These are phyloP conservation scores for Lactarius trivialis DNA, from an alignment of 768 basidiomycete species.

Conservation along the genomic window DNA sequence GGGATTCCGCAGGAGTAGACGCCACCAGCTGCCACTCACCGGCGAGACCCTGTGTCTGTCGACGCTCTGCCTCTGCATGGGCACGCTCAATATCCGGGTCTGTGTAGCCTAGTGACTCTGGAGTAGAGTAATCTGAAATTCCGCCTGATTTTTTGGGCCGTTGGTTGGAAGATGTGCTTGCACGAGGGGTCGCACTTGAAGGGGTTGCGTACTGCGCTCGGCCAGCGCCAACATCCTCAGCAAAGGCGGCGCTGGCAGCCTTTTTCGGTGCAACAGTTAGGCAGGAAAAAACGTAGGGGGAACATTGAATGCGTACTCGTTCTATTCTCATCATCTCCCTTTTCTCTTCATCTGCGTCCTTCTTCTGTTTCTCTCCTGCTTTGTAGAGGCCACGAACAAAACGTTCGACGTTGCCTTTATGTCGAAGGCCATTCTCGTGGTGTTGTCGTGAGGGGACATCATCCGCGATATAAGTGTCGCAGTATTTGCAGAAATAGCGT, in stretches of 20 bases:
- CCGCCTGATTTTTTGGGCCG: conserved; percentile 49
- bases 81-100: conserved; percentile 71
- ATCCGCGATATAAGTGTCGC: conserved; percentile 94
- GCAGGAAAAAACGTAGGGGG: conserved; percentile 1
- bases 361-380: conserved; percentile 79
- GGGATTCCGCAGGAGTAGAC: conserved; percentile 25
- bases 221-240: conserved; percentile 69
- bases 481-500: conserved; percentile 94
- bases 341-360: conserved; percentile 78
- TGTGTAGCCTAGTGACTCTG: conserved; percentile 70
- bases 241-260: conserved; percentile 77
- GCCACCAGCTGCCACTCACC: conserved; percentile 74
- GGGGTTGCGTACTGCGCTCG: conserved; percentile 33
- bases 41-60: conserved; percentile 58
- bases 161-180: conserved; percentile 15
- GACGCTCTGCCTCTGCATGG: conserved; percentile 52
- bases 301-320: conserved; percentile 41
- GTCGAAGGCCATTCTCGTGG: conserved; percentile 89
- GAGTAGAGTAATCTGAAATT: conserved; percentile 84
- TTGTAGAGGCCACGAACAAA: conserved; percentile 93
- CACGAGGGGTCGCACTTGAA: conserved; percentile 20
- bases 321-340: conserved; percentile 84
- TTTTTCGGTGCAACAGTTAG: conserved; percentile 27
- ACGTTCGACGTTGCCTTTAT: conserved; percentile 91
- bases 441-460: conserved; percentile 87